Conservation (phyloP, 78 protist genomes). For the Pigoraptor vietnamica region DNA sequence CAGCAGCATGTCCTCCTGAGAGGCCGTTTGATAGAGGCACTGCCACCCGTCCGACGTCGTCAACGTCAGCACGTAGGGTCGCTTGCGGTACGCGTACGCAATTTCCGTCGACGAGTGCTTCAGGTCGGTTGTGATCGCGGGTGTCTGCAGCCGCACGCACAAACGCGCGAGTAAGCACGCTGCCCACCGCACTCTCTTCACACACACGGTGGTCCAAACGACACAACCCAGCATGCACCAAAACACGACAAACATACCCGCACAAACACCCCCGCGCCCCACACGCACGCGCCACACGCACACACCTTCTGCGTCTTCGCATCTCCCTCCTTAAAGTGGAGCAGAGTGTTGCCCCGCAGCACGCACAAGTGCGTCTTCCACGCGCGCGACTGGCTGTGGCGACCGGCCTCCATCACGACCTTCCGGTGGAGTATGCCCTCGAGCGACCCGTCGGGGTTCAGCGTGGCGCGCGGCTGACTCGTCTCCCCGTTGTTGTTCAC, state of each 20-base stretch:
- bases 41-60: not conserved
- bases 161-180: not conserved
- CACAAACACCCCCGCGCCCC: not conserved
- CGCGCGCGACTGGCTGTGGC: not conserved
- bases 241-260: not conserved
- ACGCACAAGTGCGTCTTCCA: not conserved
- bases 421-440: not conserved
- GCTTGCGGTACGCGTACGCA: not conserved
- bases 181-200: not conserved
- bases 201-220: no score
- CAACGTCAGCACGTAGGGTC: not conserved
- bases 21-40: not conserved
- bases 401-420: not conserved
- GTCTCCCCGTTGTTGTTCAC: not conserved
- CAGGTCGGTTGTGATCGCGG: not conserved
- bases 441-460: not conserved
- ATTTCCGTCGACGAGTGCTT: not conserved
- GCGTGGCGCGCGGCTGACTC: not conserved
- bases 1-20: not conserved
- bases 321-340: not conserved
- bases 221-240: no score
- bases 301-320: not conserved
- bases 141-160: not conserved
- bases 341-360: not conserved
- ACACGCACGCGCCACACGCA: not conserved